Evolutionary conservation across 2,329 filamentous ascomycete species (phyloP).

Genomic region (Colletotrichum liaoningense): DNA sequence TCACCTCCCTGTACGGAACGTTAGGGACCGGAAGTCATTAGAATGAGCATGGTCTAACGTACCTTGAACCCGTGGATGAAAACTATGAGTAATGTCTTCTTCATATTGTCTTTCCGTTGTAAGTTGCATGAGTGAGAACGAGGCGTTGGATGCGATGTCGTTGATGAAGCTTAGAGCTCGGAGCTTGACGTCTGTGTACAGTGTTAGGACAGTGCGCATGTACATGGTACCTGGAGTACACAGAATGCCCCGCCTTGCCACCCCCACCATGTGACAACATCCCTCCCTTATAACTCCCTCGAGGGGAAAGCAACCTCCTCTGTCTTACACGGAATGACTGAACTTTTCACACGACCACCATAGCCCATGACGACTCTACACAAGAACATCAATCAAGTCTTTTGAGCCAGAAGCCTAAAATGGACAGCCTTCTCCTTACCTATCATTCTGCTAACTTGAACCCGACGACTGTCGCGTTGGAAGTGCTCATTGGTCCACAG

Average conservation of each 20-base stretch:
- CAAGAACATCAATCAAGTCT: no score
- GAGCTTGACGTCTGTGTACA: not conserved
- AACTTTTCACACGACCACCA: no score
- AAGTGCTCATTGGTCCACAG: no score
- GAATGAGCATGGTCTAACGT: constrained; percentile 23
- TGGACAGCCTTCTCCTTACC: no score
- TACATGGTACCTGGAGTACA: not conserved
- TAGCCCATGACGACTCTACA: no score
- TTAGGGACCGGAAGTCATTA: constrained; percentile 19
- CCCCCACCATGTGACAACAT: constrained; percentile 29
- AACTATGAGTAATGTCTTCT: constrained; percentile 83
- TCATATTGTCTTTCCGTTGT: constrained; percentile 63
- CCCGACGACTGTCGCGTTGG: no score
- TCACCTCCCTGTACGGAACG: constrained; percentile 71
- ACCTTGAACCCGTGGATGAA: constrained; percentile 93
- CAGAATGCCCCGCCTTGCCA: constrained; percentile 19
- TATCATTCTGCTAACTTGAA: no score
- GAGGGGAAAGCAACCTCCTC: not conserved
- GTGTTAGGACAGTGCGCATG: constrained; percentile 2
- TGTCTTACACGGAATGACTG: no score
- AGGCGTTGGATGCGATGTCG: not conserved
- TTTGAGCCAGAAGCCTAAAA: no score
- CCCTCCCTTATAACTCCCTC: not conserved
- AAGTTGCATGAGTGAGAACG: not conserved
- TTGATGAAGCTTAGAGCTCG: not conserved